Base-by-base conservation (phyloP, 1,139 yeast species). In the Suhomyces chickasaworum region DNA sequence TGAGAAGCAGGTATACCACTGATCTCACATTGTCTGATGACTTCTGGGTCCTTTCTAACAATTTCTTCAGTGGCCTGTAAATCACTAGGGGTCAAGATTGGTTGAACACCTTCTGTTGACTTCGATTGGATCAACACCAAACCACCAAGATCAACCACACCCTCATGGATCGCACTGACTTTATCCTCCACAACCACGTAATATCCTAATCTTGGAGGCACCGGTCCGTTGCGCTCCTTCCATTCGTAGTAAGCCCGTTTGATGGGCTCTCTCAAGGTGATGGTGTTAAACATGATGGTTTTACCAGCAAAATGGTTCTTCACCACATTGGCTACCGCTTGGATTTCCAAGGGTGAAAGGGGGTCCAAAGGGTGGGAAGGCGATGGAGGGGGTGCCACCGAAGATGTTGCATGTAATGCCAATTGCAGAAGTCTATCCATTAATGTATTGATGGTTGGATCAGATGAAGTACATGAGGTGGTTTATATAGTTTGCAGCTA, bases 291-390 rank as follows among this genome's bases (percentile, higher is more conserved):
- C 36, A 73, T 62, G 50, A 84, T 66, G 9, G 60, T 54, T 54
- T 71, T 73, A 27, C 80, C 84, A 34, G 71, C 59, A 59, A 74
- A 80, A 48, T 74, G 61, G 38, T 66, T 63, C 63, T 72, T 77
- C 50, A 83, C 66, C 34, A 80, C 63, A 31, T 59, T 58, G 18
- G 79, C 72, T 30, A 70, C 74, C 10, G 73, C 71, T 53, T 69
- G 67, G 52, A 75, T 75, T 68, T 86, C 93, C 45, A 64, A 75
- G 18, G 81, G 75, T 37, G 84, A 68, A 52, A 86, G 77, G 10
- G 89, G 91, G 66, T 86, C 93, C 59, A 86, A 73, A 23, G 91
- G 90, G 64, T 85, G 93, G 8, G 66, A 65, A 47, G 86, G 84
- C 16, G 72, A 64, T 43, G 80, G 66, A 39, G 84, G 83, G 15